A percentile compares a stretch with the other conserved stretches of the same genome.
Conservation (phyloP, 2,329 filamentous ascomycete species). For the Xylariaceae sp. region DNA sequence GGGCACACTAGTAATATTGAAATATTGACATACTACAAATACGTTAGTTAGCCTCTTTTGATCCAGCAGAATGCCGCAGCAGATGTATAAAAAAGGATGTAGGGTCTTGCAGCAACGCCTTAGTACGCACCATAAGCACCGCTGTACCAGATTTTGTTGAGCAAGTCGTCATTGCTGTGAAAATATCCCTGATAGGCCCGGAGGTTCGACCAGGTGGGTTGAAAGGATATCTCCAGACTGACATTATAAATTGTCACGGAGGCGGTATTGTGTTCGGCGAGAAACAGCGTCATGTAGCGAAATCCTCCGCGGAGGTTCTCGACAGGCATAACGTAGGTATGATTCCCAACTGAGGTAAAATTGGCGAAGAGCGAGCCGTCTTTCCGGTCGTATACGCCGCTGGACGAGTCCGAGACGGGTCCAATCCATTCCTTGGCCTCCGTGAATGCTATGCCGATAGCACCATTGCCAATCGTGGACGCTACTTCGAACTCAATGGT, state of each 20-base stretch:
- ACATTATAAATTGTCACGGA: conserved; percentile 29
- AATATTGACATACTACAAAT: neutral
- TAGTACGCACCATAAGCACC: conserved; percentile 46
- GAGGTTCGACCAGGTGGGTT: conserved; percentile 48
- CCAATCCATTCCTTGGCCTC: conserved; percentile 47
- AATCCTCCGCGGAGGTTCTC: conserved; percentile 46
- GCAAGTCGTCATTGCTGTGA: conserved; percentile 50
- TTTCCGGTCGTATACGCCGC: conserved; percentile 35
- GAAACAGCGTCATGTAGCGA: conserved; percentile 46
- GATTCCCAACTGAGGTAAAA: conserved; percentile 37
- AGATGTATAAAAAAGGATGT: neutral
- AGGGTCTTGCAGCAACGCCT: neutral
- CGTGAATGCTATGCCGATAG: conserved; percentile 46
- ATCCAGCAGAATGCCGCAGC: neutral
- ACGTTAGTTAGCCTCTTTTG: neutral
- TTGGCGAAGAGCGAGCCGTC: conserved; percentile 44
- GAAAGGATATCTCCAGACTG: conserved; percentile 33
- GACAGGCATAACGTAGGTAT: conserved; percentile 43
- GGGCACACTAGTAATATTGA: neutral
- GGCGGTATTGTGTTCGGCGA: conserved; percentile 35
- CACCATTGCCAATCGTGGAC: conserved; percentile 31
- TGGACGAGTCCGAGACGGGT: conserved; percentile 45
- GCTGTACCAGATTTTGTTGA: conserved; percentile 60
- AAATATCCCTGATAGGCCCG: conserved; percentile 57
- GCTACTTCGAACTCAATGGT: conserved; percentile 31